Evolutionary conservation across 2,329 filamentous ascomycete genomes (phyloP).

Genomic region (Xylariaceae sp.): DNA sequence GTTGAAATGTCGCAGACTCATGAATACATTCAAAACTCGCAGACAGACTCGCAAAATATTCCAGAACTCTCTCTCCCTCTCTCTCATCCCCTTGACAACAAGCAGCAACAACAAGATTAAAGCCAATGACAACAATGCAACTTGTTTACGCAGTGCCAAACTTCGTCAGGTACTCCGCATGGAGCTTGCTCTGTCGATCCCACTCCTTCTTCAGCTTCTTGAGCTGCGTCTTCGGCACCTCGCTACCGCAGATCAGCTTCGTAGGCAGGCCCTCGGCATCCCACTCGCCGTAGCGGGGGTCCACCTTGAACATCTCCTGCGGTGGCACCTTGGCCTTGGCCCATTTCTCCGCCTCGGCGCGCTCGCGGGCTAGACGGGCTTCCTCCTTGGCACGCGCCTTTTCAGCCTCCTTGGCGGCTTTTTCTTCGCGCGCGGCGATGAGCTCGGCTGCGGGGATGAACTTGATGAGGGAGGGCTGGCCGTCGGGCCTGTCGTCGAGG

Average conservation of each 20-base stretch:
- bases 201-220: conserved; percentile 89
- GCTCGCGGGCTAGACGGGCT: conserved; percentile 45
- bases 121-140: no score
- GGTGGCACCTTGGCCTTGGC: conserved; percentile 54
- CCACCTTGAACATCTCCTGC: conserved; percentile 51
- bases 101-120: no score
- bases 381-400: conserved; percentile 52
- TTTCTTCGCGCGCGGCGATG: conserved; percentile 54
- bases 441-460: conserved; percentile 54
- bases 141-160: conserved; percentile 23
- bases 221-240: conserved; percentile 69
- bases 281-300: conserved; percentile 66
- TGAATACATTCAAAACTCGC: no score
- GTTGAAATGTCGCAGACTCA: no score
- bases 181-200: conserved; percentile 82
- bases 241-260: conserved; percentile 69
- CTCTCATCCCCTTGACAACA: no score
- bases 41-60: no score
- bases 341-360: conserved; percentile 48
- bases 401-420: conserved; percentile 56
- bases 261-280: conserved; percentile 77
- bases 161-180: conserved; percentile 55
- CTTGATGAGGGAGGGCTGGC: conserved; percentile 66
- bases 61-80: no score
- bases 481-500: conserved; percentile 71